Evolutionary conservation across 768 basidiomycete genomes (phyloP), one percentile per base, ranked within the genome.

Genomic region (Amanita thiersii): DNA sequence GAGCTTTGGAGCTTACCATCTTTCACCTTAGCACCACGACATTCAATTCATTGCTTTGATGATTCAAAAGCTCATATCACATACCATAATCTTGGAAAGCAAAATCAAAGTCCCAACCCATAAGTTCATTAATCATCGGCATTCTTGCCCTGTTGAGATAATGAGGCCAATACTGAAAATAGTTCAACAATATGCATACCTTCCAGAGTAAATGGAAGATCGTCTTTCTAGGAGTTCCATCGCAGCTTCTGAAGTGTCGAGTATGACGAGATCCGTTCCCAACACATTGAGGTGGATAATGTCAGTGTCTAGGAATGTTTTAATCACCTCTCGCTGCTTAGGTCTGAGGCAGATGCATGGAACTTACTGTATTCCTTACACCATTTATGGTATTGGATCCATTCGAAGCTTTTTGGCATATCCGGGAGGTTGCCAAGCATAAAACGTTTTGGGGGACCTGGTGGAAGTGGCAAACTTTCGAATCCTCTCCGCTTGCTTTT

Each of bases 221-320:
- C 49, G 33, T 38, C 43, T 50, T 18, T 47, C 49, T 6, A 52
- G 37, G 30, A 52, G 28, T 8, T 52, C 51, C 14, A 40, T 36
- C 15, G 49, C 46, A 23, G 36, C 41, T 19, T 47, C 40, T 15
- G 31, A 37, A 11, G 48, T 41, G 30, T 50, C 47, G 8, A 52
- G 24, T n/a, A 52, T 46, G 24, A 52, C 45, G 10, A 50, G 23
- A 28, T 33, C 39, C 5, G 20, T 36, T 10, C 51, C 51, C 10
- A 50, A 17, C 7, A 49, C 44, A 17, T 44, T 50, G 12, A 50
- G 33, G 29, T 46, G 33, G n/a, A 52, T 28, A n/a, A 52, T 39
- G 33, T 47, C 48, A 9, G 40, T 31, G 32, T 41, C 40, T 41
- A 18, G 15, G 12, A 20, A 15, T 11, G 14, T 7, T 7, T 35